Base-by-base conservation (phyloP, 2,329 filamentous ascomycete species). In the Pseudovirgaria hyperparasitica region DNA sequence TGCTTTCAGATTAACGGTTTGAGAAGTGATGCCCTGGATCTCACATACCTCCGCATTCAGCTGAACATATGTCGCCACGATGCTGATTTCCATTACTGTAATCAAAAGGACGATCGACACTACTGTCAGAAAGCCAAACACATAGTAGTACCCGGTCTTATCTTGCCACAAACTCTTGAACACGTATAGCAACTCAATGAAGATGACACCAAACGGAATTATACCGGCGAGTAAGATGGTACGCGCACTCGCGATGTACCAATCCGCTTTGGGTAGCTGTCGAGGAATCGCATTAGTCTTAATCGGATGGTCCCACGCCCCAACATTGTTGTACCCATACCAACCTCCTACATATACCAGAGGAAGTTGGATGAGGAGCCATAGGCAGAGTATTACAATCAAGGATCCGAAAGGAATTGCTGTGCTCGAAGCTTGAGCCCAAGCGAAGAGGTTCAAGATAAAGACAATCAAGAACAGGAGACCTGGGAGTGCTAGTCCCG, bases 81-180 rank as follows among this genome's bases (percentile, higher is more conserved):
- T 71, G 1, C 81, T 86, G 27, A 86, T 81, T 57, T 90, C 81
- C 40, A 82, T 72, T 16, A 92, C 72, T 1, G 81, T 84, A 22
- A 90, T 54, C 16, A 84, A 63, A 6, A 90, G 57, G 31, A 90
- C 78, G 8, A 71, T 58, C 14, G 66, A 75, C 7, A 90, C 77
- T 10, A 84, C 72, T 6, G 76, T 74, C 36, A 90, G 55, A 58
- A 87, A 92, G 8, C 84, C 84, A 48, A 90, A 92, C 13, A 92
- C 76, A 53, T 92, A 92, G 56, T 92, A 92, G 54, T 86, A 92
- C 5, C 81, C 82, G 45, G 74, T 84, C 62, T 92, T 92, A 55
- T 92, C 84, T 51, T 86, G 78, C 80, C 82, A 90, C 18, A 92
- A 54, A 25, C 78, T 85, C 56, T 84, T 81, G 55, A 92, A 90